Percentiles rank a stretch among this genome's conserved stretches.
phyloP scores from a whole-genome alignment of 495 filamentous ascomycete species.

The Hypoxylon perforatum region DNA sequence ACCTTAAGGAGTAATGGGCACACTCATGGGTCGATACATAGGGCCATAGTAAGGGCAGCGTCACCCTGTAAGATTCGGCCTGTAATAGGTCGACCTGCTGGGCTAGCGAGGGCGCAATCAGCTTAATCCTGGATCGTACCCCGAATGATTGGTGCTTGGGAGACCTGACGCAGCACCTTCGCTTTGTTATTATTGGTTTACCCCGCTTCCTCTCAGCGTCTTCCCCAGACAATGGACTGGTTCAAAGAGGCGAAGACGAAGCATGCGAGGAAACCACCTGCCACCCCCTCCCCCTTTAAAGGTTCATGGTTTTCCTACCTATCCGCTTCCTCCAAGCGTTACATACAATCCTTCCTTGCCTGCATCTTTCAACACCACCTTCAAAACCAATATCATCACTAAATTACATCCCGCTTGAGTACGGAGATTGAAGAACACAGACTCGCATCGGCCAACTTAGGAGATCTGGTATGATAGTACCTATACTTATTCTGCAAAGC shows the following conservation, averaged over 20 bases:
- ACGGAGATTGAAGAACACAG: background rate
- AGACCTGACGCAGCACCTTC: slow-evolving; percentile 23
- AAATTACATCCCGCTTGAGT: slow-evolving; percentile 7
- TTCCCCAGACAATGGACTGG: slow-evolving; percentile 22
- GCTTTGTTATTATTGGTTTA: slow-evolving; percentile 32
- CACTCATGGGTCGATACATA: slow-evolving; percentile 7
- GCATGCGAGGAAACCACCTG: slow-evolving; percentile 12
- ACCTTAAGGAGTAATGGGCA: slow-evolving; percentile 20
- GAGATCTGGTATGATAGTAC: slow-evolving; percentile 13
- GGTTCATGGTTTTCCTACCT: slow-evolving; percentile 5
- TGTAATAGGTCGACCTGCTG: slow-evolving; percentile 19
- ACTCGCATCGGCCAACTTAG: background rate
- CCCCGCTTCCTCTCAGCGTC: slow-evolving; percentile 37
- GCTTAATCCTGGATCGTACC: slow-evolving; percentile 17
- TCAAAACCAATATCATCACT: slow-evolving; percentile 1
- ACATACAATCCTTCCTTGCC: slow-evolving; percentile 7
- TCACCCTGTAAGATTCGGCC: slow-evolving; percentile 26
- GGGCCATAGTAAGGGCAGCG: slow-evolving; percentile 13
- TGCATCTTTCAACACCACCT: slow-evolving; percentile 10
- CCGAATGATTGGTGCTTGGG: slow-evolving; percentile 30
- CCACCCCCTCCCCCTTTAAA: slow-evolving; percentile 32
- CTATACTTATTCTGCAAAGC: background rate
- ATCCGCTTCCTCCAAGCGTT: background rate
- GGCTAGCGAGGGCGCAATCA: slow-evolving; percentile 11
- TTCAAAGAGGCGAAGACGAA: slow-evolving; percentile 15